These are phyloP conservation scores for Trapa incisa DNA, from an alignment of 345 rosid species.

Conservation along the genomic window DNA sequence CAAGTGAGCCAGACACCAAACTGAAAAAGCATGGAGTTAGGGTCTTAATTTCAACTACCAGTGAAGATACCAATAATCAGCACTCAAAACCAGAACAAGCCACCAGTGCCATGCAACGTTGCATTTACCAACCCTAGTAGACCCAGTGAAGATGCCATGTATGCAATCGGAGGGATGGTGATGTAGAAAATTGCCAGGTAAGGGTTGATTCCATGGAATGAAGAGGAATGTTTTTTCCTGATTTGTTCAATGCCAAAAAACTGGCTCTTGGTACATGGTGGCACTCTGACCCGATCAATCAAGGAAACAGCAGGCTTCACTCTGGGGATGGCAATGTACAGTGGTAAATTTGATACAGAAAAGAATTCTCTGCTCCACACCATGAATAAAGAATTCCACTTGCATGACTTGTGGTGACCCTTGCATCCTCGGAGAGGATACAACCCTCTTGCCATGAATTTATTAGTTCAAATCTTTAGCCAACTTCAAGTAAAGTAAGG, in stretches of 20 bases:
- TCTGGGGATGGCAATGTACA: slow-evolving; percentile 77
- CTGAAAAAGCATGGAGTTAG: no score
- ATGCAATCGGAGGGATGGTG: slow-evolving; percentile 58
- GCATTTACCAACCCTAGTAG: slow-evolving; percentile 14
- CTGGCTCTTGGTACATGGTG: slow-evolving; percentile 49
- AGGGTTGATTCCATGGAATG: slow-evolving; percentile 82
- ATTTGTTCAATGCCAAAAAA: slow-evolving; percentile 69
- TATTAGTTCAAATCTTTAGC: slow-evolving; percentile 53
- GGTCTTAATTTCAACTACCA: no score
- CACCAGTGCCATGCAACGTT: no score
- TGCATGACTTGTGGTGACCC: slow-evolving; percentile 49
- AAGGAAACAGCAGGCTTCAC: slow-evolving; percentile 65
- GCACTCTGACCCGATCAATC: slow-evolving; percentile 14
- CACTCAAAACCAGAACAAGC: no score
- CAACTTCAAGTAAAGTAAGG: slow-evolving; percentile 87
- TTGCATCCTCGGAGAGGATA: slow-evolving; percentile 66
- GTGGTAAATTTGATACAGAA: slow-evolving; percentile 68
- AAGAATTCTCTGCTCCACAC: slow-evolving; percentile 59
- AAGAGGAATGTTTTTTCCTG: slow-evolving; percentile 44
- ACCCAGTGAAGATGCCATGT: slow-evolving; percentile 44
- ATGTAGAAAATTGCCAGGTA: slow-evolving; percentile 59
- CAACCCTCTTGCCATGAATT: slow-evolving; percentile 80
- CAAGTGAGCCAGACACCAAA: no score
- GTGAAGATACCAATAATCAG: no score
- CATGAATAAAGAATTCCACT: slow-evolving; percentile 32